Evolutionary conservation across 495 filamentous ascomycete genomes (phyloP).

Genomic region (Endocarpon pusillum): DNA sequence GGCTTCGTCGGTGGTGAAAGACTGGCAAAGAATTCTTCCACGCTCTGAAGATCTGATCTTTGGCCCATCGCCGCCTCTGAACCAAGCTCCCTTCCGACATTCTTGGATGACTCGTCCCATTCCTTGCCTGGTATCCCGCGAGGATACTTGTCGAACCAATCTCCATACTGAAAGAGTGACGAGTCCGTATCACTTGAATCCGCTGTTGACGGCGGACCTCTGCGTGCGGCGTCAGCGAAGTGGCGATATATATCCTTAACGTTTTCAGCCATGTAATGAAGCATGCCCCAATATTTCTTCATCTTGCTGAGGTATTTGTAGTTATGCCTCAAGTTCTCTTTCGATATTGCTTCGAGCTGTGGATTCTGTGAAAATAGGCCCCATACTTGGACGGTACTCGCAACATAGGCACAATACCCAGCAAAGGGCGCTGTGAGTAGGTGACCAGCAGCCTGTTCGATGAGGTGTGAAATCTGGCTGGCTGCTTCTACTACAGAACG

Average conservation of each 20-base stretch:
- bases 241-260: constrained; percentile 77
- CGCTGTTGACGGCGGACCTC: constrained; percentile 27
- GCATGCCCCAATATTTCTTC: constrained; percentile 97
- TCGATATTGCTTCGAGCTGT: constrained; percentile 56
- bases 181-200: constrained; percentile 36
- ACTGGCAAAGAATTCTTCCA: constrained; percentile 87
- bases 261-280: constrained; percentile 88
- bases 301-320: constrained; percentile 83
- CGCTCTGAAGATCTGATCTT: constrained; percentile 74
- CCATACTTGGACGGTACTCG: constrained; percentile 82
- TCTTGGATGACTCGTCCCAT: constrained; percentile 59
- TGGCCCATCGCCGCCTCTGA: constrained; percentile 72
- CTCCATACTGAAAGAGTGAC: constrained; percentile 83
- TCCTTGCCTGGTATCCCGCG: constrained; percentile 73
- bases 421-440: constrained; percentile 79
- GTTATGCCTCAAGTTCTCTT: constrained; percentile 74
- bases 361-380: constrained; percentile 76
- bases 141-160: constrained; percentile 94
- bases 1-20: constrained; percentile 48
- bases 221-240: constrained; percentile 58
- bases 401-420: constrained; percentile 85
- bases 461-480: constrained; percentile 68
- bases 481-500: constrained; percentile 74
- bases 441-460: constrained; percentile 64
- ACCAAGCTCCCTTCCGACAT: constrained; percentile 51